Percentiles rank a stretch among this genome's conserved stretches.
Evolutionary conservation across 1,284 basidiomycete genomes (phyloP).

Genomic region (Leccinum subrobustum): DNA sequence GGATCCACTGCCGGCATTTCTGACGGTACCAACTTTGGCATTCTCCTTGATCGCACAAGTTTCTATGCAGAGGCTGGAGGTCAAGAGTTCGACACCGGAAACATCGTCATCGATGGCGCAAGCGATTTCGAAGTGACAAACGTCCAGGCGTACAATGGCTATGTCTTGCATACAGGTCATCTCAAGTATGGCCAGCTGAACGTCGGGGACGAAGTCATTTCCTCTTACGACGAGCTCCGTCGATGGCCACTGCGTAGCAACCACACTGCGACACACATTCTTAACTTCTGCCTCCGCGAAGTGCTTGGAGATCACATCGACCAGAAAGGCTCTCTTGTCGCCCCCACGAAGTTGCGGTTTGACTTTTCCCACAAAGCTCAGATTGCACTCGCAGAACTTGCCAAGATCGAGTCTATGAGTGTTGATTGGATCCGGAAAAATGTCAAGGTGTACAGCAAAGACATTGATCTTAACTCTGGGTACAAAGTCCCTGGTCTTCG

Average conservation of each 20-base stretch:
- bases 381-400: slow-evolving; percentile 73
- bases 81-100: slow-evolving; percentile 96
- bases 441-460: slow-evolving; percentile 86
- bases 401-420: slow-evolving; percentile 82
- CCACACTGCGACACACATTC: slow-evolving; percentile 98
- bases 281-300: slow-evolving; percentile 93
- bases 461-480: slow-evolving; percentile 80
- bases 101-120: slow-evolving; percentile 88
- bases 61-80: slow-evolving; percentile 99
- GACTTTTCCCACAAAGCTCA: slow-evolving; percentile 97
- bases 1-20: slow-evolving; percentile 67
- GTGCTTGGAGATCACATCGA: slow-evolving; percentile 96
- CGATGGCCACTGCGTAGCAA: slow-evolving; percentile 96
- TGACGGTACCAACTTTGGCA: slow-evolving; percentile 70
- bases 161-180: slow-evolving; percentile 87
- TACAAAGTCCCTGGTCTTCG: slow-evolving; percentile 90
- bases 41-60: slow-evolving; percentile 92
- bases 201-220: slow-evolving; percentile 69
- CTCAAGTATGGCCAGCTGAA: slow-evolving; percentile 76
- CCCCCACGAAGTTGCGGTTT: slow-evolving; percentile 93
- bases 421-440: slow-evolving; percentile 90
- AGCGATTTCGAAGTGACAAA: slow-evolving; percentile 94
- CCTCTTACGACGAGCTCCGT: slow-evolving; percentile 84
- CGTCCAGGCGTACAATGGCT: slow-evolving; percentile 86
- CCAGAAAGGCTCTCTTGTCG: slow-evolving; percentile 97